These are phyloP conservation scores for Thecaphora frezii DNA, from an alignment of 1,284 basidiomycete genomes.

Conservation along the genomic window DNA sequence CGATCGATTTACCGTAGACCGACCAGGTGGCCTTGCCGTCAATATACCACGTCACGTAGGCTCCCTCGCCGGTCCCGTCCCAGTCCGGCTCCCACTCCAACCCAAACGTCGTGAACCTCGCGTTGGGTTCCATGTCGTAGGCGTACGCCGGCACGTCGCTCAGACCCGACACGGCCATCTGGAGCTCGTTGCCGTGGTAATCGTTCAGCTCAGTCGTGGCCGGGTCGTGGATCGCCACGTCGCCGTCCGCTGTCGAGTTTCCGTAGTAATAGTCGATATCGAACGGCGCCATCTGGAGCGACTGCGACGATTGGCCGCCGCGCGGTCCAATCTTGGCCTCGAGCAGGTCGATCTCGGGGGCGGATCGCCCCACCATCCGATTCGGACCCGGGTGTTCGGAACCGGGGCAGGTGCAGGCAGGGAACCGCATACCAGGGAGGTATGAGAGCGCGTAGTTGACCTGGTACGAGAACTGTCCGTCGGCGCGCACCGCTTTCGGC, in stretches of 20 bases:
- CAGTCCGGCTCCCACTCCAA: constrained; percentile 57
- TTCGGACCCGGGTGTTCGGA: constrained; percentile 54
- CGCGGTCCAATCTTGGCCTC: constrained; percentile 64
- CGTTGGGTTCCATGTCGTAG: constrained; percentile 27
- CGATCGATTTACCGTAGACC: constrained; percentile 32
- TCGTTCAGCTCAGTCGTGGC: constrained; percentile 40
- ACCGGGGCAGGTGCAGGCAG: constrained; percentile 51
- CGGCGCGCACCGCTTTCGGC: constrained; percentile 22
- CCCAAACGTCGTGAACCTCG: constrained; percentile 46
- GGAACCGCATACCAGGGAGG: constrained; percentile 52
- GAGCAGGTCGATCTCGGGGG: constrained; percentile 58
- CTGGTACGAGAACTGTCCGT: constrained; percentile 19
- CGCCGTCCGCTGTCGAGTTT: constrained; percentile 17
- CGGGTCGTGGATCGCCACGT: constrained; percentile 39
- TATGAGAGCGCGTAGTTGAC: constrained; percentile 41
- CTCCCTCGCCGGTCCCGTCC: constrained; percentile 40
- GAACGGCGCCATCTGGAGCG: constrained; percentile 58
- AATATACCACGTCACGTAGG: constrained; percentile 51
- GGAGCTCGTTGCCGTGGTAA: constrained; percentile 54
- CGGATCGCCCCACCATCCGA: constrained; percentile 46
- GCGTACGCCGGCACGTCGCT: constrained; percentile 43
- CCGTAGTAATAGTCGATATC: constrained; percentile 52
- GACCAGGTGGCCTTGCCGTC: constrained; percentile 54
- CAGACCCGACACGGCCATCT: constrained; percentile 56
- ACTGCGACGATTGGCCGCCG: constrained; percentile 50